Evolutionary conservation across 2,329 filamentous ascomycete species (phyloP), one percentile per base, ranked within the genome.

Genomic region (Canariomyces notabilis): DNA sequence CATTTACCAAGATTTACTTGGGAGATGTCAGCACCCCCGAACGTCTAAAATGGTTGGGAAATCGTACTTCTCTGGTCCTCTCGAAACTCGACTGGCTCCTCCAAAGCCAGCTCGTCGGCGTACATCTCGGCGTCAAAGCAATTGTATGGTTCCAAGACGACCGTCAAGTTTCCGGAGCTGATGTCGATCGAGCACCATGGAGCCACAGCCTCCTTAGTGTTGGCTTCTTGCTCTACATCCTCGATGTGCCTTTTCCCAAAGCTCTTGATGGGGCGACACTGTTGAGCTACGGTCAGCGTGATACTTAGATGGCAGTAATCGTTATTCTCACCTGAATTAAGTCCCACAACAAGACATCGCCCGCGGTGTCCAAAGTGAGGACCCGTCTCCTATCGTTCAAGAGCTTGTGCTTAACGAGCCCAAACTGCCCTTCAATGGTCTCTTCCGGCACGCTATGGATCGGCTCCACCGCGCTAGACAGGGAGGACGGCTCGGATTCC

Each of bases 81-180:
- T 47, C 85, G 76, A 61, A 95, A 95, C 11, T 90, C 84, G 15
- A 86, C 73, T n/a, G 79, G 72, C 52, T 89, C 83, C 9, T 85
- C 77, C 44, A 91, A 57, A 33, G 82, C 74, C 29, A 94, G 71
- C 66, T 97, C 90, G 62, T 98, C 93, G 1, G 89, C 91, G 63
- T 98, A 98, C 66, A 95, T 86, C 61, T 98, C 93, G 14, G 90
- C 93, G 66, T 98, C 93, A 58, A 98, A 98, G 64, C 90, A 96
- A 57, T 94, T 94, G 60, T 93, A 94, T 33, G 90, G 88, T 61
- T 98, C 93, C 15, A 98, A 67, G 15, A 94, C 84, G 3, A 96
- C 91, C 2, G 89, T 91, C 45, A 98, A 72, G 52, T 87, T 89
- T 29, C 93, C 93, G 4, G 91, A 97, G 57, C 91, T 85, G 16